Evolutionary conservation across 495 filamentous ascomycete genomes (phyloP).

Genomic region (Friedmanniomyces simplex): DNA sequence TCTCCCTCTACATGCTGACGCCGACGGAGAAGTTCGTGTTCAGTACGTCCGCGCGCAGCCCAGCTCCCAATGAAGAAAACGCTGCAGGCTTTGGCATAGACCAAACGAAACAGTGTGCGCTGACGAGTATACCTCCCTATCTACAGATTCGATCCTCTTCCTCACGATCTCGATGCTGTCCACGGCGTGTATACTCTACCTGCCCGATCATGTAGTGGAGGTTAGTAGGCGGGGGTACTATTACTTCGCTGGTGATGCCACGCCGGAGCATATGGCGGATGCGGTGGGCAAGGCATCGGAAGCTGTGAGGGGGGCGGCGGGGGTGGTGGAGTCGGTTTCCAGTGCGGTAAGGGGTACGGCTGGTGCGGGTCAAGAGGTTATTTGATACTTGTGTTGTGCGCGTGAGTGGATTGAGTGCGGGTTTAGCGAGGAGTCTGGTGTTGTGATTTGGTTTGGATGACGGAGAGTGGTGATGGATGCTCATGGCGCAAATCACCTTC

Average conservation of each 20-base stretch:
- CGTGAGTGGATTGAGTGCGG: too few species aligned
- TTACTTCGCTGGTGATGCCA: slow-evolving; percentile 71
- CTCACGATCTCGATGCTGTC: slow-evolving; percentile 74
- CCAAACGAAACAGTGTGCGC: too few species aligned
- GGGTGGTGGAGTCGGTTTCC: background rate
- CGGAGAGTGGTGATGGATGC: too few species aligned
- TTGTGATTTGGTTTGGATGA: background rate
- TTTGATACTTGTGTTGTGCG: background rate
- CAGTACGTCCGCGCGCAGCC: slow-evolving; percentile 42
- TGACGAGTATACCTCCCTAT: background rate
- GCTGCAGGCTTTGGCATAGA: too few species aligned
- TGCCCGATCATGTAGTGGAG: slow-evolving; percentile 74
- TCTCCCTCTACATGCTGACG: slow-evolving; percentile 77
- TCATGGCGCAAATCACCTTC: too few species aligned
- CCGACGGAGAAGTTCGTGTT: slow-evolving; percentile 77
- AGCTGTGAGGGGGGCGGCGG: slow-evolving; percentile 2
- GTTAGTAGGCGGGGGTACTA: slow-evolving; percentile 81
- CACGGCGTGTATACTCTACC: slow-evolving; percentile 78
- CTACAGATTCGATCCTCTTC: slow-evolving; percentile 77
- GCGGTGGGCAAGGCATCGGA: slow-evolving; percentile 4
- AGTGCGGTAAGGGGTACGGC: background rate
- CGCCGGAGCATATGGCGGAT: background rate
- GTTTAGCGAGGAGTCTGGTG: background rate
- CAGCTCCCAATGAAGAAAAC: background rate
- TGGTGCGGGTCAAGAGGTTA: slow-evolving; percentile 3